Evolutionary conservation across 805 yeast genomes (phyloP), one percentile per base, ranked within the genome.

Genomic region (Wickerhamiella hasegawae): DNA sequence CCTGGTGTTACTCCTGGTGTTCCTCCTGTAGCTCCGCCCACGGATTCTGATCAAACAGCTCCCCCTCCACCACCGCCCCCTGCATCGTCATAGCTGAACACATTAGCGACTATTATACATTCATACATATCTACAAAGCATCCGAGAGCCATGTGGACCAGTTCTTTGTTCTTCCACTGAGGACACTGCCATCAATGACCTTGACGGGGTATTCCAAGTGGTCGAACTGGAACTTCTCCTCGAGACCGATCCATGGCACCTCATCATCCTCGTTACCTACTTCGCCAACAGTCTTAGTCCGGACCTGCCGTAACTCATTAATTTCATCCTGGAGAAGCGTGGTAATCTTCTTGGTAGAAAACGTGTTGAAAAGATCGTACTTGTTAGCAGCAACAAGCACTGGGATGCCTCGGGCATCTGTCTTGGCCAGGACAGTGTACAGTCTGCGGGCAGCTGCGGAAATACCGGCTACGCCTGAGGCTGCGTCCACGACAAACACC

Each of bases 61-160:
- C n/a, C n/a, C n/a, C n/a, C n/a, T n/a, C 15, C 20, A 19, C 28
- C 14, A 5, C 14, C 14, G 28, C 28, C 28, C 16, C 28, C 28
- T 6, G 14, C 28, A 8, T 12, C 28, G 8, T 11, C 24, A 22
- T 22, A 22, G 24, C 24, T 22, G 10, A 22, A 22, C 11, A 22
- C 11, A 22, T 11, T 9, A 11, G 24, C 24, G 24, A 8, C 24
- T 22, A 11, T 9, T 9, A 22, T 22, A 8, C 8, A 8, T 11
- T 22, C 11, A 22, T 8, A n/a, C n/a, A n/a, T n/a, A 8, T 8
- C 6, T 21, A 6, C 24, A 21, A 21, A 11, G 10, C 11, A 6
- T 76, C 85, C 43, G 73, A 76, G 23, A 85, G 62, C 94, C 94
- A 85, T 43, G 73, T 66, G 43, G 67, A 70, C 83, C 94, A 79